These are phyloP conservation scores for Scedosporium dehoogii DNA, from an alignment of 2,329 filamentous ascomycete species.

Conservation along the genomic window DNA sequence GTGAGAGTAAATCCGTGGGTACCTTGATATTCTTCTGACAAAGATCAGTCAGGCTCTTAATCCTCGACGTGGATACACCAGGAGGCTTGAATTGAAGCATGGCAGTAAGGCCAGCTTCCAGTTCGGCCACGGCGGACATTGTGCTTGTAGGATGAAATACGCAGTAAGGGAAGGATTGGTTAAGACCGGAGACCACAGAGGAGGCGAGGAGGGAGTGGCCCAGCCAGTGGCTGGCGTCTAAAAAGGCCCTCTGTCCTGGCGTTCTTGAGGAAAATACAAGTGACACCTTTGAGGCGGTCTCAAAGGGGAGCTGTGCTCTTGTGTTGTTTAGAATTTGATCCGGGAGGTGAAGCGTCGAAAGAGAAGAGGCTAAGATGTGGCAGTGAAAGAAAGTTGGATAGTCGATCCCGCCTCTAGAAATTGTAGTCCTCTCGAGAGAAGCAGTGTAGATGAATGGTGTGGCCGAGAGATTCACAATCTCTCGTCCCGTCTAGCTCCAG, in stretches of 20 bases:
- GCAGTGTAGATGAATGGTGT: neutral
- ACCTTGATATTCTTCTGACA: slow-evolving; percentile 89
- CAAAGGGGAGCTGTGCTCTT: no score
- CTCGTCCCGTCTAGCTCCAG: neutral
- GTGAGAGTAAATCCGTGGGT: slow-evolving; percentile 20
- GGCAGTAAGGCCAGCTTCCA: slow-evolving; percentile 82
- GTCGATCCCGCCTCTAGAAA: neutral
- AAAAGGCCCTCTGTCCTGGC: neutral
- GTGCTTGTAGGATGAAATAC: neutral
- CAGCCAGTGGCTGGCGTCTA: neutral
- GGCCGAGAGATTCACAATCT: neutral
- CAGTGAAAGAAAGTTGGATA: no score
- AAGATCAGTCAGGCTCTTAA: slow-evolving; percentile 74
- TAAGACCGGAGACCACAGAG: neutral
- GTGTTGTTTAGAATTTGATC: no score
- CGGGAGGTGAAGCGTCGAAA: no score
- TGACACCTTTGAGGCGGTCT: no score
- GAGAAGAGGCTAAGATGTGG: no score
- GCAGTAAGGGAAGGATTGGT: neutral
- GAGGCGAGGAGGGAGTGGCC: neutral
- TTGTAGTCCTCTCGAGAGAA: neutral
- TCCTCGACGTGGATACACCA: slow-evolving; percentile 88
- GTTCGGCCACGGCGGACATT: slow-evolving; percentile 66
- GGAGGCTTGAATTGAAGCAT: slow-evolving; percentile 88
- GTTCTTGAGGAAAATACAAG: neutral